phyloP scores from a whole-genome alignment of 148 eudicot species.

The Rhododendron simsii region DNA sequence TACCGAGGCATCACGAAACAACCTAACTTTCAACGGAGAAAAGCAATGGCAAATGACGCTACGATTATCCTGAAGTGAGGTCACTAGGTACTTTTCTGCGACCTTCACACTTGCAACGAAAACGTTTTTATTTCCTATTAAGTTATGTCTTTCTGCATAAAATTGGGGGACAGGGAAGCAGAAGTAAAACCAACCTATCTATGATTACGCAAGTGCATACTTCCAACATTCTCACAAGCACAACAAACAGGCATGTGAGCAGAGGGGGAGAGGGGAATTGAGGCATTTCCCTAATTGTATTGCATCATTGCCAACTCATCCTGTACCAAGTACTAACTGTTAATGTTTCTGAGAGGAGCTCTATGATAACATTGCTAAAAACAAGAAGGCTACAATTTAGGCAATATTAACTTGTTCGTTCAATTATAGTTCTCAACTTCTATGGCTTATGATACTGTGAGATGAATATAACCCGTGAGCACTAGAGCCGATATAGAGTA shows the following conservation, averaged over 20 bases:
- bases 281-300: neutral
- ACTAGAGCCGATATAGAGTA: neutral
- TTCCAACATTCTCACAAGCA: neutral
- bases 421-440: constrained; percentile 1
- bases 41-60: neutral
- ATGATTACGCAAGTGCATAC: neutral
- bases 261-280: neutral
- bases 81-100: neutral
- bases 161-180: neutral
- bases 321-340: neutral
- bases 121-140: neutral
- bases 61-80: neutral
- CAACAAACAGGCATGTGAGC: neutral
- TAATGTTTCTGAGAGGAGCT: constrained; percentile 3
- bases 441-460: neutral
- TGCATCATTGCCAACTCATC: constrained; percentile 1
- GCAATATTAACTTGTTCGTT: neutral
- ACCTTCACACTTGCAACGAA: neutral
- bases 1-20: neutral
- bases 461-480: neutral
- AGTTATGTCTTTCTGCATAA: neutral
- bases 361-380: neutral
- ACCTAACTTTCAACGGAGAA: neutral
- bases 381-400: neutral
- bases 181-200: neutral